phyloP scores from a whole-genome alignment of 2,329 filamentous ascomycete species.

The Tolypocladium inflatum region DNA sequence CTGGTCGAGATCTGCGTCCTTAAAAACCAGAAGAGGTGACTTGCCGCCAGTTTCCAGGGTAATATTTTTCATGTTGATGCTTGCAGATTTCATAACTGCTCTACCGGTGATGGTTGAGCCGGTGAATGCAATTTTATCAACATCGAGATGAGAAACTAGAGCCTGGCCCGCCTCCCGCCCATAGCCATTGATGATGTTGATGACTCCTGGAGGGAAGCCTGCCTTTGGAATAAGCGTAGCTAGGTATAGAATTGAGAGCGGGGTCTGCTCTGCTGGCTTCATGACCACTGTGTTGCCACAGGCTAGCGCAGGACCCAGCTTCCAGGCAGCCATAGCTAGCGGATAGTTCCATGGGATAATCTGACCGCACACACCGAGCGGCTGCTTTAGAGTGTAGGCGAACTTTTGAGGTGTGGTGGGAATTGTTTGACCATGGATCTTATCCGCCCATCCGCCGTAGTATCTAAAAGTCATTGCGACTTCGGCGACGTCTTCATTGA shows the following conservation, averaged over 20 bases:
- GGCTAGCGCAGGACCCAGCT: slow-evolving; percentile 59
- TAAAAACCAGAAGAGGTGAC: slow-evolving; percentile 53
- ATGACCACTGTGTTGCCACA: slow-evolving; percentile 55
- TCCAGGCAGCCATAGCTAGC: slow-evolving; percentile 44
- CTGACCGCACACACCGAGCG: slow-evolving; percentile 62
- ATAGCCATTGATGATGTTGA: slow-evolving; percentile 67
- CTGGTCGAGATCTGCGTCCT: slow-evolving; percentile 56
- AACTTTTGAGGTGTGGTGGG: slow-evolving; percentile 59
- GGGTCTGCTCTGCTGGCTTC: slow-evolving; percentile 60
- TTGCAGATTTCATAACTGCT: slow-evolving; percentile 67
- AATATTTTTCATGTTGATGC: slow-evolving; percentile 56
- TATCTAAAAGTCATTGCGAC: slow-evolving; percentile 48
- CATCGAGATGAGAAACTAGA: slow-evolving; percentile 54
- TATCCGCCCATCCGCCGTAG: slow-evolving; percentile 72
- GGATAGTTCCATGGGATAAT: slow-evolving; percentile 74
- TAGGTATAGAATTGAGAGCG: slow-evolving; percentile 54
- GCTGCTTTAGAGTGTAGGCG: slow-evolving; percentile 65
- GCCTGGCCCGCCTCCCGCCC: slow-evolving; percentile 60
- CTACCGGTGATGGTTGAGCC: slow-evolving; percentile 64
- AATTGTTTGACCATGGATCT: slow-evolving; percentile 68
- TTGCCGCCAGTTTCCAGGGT: slow-evolving; percentile 61
- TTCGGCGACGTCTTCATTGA: slow-evolving; percentile 52
- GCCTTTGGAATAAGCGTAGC: slow-evolving; percentile 60
- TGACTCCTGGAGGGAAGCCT: slow-evolving; percentile 67
- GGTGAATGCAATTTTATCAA: slow-evolving; percentile 74